Evolutionary conservation across 192 early-diverging fungal species (phyloP).

Genomic region (Chytriomyces confervae): DNA sequence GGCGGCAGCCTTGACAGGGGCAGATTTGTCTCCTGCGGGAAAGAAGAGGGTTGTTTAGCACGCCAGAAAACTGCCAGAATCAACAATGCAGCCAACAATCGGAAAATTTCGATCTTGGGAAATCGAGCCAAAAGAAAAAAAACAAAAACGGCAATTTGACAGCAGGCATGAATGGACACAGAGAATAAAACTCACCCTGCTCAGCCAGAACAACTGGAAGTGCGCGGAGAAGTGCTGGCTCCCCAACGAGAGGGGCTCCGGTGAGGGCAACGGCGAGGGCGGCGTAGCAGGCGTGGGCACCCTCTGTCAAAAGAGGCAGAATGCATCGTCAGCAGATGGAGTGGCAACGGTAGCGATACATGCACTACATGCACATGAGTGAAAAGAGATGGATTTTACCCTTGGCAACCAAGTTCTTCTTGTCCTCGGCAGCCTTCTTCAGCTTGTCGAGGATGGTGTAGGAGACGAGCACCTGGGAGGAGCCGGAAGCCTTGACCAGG

Average conservation of each 20-base stretch:
- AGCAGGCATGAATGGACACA: not conserved
- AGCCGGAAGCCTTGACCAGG: constrained; percentile 64
- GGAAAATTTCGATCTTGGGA: not conserved
- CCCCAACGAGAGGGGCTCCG: constrained; percentile 52
- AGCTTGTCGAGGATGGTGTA: constrained; percentile 66
- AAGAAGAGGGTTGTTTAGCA: constrained; percentile 23
- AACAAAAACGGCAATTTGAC: constrained; percentile 9
- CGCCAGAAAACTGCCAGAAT: not conserved
- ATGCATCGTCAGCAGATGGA: too few relatives aligned
- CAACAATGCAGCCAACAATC: not conserved
- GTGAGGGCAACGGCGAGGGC: constrained; percentile 64
- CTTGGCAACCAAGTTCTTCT: constrained; percentile 56
- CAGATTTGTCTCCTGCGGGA: constrained; percentile 50
- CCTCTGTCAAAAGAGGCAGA: constrained; percentile 62
- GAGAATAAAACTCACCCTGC: constrained; percentile 34
- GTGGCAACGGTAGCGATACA: too few relatives aligned
- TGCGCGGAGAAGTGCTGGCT: constrained; percentile 70
- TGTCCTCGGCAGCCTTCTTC: constrained; percentile 66
- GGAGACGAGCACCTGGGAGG: constrained; percentile 60
- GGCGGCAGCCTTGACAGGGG: constrained; percentile 50
- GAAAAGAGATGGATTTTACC: too few relatives aligned
- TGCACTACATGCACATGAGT: too few relatives aligned
- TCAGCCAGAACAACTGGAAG: constrained; percentile 68
- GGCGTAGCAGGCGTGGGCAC: constrained; percentile 62
- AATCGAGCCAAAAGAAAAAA: not conserved